Percentiles rank a stretch among this genome's conserved stretches.
Evolutionary conservation across 169 alveolate genomes (phyloP).

Genomic region (Eimeria falciformis): DNA sequence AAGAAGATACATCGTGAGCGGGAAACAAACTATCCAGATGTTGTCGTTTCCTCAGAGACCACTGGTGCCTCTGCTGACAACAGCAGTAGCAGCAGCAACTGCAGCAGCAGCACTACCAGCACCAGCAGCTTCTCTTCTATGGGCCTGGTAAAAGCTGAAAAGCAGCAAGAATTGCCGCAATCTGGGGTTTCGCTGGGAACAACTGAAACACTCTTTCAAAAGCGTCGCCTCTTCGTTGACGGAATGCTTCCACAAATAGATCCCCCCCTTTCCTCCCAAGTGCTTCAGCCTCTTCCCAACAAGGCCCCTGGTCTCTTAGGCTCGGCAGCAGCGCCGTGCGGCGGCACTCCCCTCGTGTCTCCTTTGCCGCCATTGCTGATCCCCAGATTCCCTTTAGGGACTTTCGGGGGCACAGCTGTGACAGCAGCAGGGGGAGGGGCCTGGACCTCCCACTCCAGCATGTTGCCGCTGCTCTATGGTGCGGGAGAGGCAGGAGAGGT

Average conservation of each 20-base stretch:
- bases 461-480: constrained; percentile 15
- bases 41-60: background rate
- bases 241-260: background rate
- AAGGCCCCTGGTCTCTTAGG: background rate
- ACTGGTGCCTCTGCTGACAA: constrained; percentile 15
- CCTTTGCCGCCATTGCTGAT: background rate
- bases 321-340: background rate
- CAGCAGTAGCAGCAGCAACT: background rate
- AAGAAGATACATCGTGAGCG: constrained; percentile 32
- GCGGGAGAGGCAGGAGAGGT: constrained; percentile 21
- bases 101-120: too few species aligned
- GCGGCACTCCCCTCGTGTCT: background rate
- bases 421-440: background rate
- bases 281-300: background rate
- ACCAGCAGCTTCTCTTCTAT: constrained; percentile 21
- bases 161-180: background rate
- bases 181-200: background rate
- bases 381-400: background rate
- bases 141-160: background rate
- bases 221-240: background rate
- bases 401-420: background rate
- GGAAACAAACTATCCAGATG: constrained; percentile 3
- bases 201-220: background rate
- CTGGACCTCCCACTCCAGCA: background rate
- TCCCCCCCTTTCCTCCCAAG: background rate